phyloP scores from a whole-genome alignment of 192 early-diverging fungal genomes.

The Fimicolochytrium jonesii region DNA sequence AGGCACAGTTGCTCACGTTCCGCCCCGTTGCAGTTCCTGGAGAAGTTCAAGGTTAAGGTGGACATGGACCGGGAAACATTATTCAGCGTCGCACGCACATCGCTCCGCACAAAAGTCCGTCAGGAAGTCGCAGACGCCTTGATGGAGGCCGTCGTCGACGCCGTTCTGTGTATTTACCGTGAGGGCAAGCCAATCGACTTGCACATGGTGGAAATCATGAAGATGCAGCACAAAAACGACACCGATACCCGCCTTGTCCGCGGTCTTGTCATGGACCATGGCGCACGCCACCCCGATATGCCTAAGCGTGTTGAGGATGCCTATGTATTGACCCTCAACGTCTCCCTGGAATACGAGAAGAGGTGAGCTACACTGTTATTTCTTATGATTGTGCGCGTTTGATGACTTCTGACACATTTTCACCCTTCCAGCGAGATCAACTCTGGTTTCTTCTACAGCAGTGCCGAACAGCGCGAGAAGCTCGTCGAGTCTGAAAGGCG shows the following conservation, averaged over 20 bases:
- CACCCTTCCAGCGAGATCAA: constrained; percentile 74
- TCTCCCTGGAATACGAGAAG: constrained; percentile 98
- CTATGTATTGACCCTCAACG: constrained; percentile 91
- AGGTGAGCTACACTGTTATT: no score
- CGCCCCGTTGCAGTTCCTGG: constrained; percentile 67
- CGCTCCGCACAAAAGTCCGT: constrained; percentile 93
- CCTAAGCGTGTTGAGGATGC: constrained; percentile 89
- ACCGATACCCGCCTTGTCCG: constrained; percentile 92
- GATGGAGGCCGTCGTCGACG: constrained; percentile 95
- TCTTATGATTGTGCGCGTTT: background rate
- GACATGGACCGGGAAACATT: constrained; percentile 87
- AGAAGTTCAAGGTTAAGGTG: constrained; percentile 72
- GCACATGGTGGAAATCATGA: constrained; percentile 99
- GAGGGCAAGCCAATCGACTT: constrained; percentile 89
- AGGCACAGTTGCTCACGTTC: background rate
- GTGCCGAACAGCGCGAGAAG: constrained; percentile 97
- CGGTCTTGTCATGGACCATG: constrained; percentile 97
- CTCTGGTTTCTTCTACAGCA: constrained; percentile 98
- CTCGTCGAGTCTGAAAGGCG: constrained; percentile 95
- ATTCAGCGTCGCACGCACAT: constrained; percentile 87
- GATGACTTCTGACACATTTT: no score
- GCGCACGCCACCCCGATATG: constrained; percentile 99
- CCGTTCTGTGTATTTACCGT: constrained; percentile 80
- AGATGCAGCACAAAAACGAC: constrained; percentile 98
- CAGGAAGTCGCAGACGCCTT: constrained; percentile 83